These are phyloP conservation scores for Lepidium sativum DNA, from an alignment of 345 rosid species.

Conservation along the genomic window DNA sequence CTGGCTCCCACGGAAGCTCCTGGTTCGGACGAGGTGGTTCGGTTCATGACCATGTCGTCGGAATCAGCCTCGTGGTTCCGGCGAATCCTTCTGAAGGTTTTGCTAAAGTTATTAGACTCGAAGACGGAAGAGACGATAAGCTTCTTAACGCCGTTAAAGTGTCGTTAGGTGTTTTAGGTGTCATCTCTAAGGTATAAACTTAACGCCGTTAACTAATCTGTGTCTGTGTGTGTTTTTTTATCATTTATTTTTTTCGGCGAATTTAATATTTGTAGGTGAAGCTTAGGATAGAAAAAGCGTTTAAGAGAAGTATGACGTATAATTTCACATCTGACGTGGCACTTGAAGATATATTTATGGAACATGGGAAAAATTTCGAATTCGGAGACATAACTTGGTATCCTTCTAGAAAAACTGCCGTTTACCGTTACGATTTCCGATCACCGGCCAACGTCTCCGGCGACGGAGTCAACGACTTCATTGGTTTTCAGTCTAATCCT, in stretches of 20 bases:
- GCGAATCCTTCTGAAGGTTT: constrained; percentile 46
- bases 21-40: constrained; percentile 97
- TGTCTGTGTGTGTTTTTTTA: neutral
- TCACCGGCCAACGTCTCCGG: constrained; percentile 44
- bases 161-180: constrained; percentile 68
- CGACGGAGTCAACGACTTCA: constrained; percentile 56
- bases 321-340: constrained; percentile 55
- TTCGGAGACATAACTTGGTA: constrained; percentile 90
- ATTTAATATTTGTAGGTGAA: constrained; percentile 42
- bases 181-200: constrained; percentile 67
- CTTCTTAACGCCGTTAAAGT: constrained; percentile 67
- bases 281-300: constrained; percentile 48
- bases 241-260: neutral
- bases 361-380: constrained; percentile 57
- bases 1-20: constrained; percentile 95
- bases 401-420: constrained; percentile 62
- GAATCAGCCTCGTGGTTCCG: constrained; percentile 56
- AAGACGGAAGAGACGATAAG: constrained; percentile 34
- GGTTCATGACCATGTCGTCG: constrained; percentile 78
- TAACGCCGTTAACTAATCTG: neutral
- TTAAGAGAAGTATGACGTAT: constrained; percentile 68
- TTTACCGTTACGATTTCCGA: constrained; percentile 63
- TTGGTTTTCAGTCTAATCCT: constrained; percentile 63
- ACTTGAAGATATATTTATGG: constrained; percentile 45
- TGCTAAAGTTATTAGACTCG: constrained; percentile 51